A percentile compares a stretch with the other conserved stretches of the same genome.
Evolutionary conservation across 768 basidiomycete genomes (phyloP).

Genomic region (Boletus bicolor): DNA sequence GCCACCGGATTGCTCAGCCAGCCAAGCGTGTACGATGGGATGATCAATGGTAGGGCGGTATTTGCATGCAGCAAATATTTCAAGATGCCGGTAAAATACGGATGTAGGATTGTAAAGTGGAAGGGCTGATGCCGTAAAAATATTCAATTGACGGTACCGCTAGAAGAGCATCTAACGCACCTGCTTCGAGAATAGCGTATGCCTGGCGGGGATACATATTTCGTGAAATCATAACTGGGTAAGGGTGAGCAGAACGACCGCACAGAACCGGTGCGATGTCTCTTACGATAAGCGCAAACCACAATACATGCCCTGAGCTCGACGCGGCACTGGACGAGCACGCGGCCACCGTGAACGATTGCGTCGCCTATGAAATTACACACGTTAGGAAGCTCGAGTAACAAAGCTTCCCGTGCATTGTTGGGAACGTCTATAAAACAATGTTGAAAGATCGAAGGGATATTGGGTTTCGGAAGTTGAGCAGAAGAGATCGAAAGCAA

Average conservation of each 20-base stretch:
- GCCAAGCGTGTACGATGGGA: constrained; percentile 41
- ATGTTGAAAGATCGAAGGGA: constrained; percentile 35
- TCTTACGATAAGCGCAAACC: constrained; percentile 52
- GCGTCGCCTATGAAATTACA: constrained; percentile 46
- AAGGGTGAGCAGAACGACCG: background rate
- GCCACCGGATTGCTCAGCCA: constrained; percentile 28
- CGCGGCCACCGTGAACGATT: constrained; percentile 38
- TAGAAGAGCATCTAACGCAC: constrained; percentile 25
- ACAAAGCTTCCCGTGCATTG: constrained; percentile 37
- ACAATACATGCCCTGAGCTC: constrained; percentile 54
- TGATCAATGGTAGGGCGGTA: constrained; percentile 39
- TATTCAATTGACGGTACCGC: background rate
- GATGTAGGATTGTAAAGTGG: constrained; percentile 53
- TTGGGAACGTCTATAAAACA: constrained; percentile 43
- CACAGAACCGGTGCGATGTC: background rate
- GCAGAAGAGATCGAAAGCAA: constrained; percentile 54
- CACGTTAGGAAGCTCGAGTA: constrained; percentile 45
- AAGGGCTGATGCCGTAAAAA: constrained; percentile 34
- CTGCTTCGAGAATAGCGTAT: constrained; percentile 39
- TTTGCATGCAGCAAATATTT: constrained; percentile 43
- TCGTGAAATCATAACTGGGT: constrained; percentile 46
- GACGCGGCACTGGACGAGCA: constrained; percentile 53
- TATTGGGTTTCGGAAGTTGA: constrained; percentile 34
- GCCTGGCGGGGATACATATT: constrained; percentile 40
- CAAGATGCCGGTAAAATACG: constrained; percentile 45